Percentiles rank a stretch among this genome's conserved stretches.
phyloP scores from a whole-genome alignment of 1,284 basidiomycete species.

The Moniliophthora roreri region DNA sequence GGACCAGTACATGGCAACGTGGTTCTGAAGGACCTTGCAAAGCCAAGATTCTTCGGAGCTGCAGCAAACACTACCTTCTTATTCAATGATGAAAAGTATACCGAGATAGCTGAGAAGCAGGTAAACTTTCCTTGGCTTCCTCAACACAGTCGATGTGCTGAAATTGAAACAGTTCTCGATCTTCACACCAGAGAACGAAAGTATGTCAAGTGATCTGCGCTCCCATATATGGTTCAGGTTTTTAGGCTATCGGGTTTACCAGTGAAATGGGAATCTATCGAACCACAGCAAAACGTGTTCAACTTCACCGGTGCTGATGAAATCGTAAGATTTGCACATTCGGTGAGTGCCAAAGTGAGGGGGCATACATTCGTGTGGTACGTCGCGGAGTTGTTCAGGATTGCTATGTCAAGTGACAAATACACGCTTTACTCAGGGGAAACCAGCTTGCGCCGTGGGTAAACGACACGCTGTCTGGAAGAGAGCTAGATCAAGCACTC shows the following conservation, averaged over 20 bases:
- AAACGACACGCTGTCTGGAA: not conserved
- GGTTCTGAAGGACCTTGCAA: not conserved
- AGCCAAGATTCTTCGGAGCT: not conserved
- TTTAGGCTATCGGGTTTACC: too few relatives aligned
- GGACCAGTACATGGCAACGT: too few relatives aligned
- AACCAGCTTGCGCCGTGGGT: constrained; percentile 1
- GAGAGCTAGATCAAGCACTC: not conserved
- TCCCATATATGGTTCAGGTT: too few relatives aligned
- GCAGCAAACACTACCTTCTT: constrained; percentile 1
- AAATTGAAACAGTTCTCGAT: not conserved
- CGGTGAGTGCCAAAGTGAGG: constrained; percentile 40
- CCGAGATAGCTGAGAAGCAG: not conserved
- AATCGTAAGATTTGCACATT: constrained; percentile 44
- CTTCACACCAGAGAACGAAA: constrained; percentile 1
- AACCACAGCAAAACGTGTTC: constrained; percentile 47
- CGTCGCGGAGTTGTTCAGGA: not conserved
- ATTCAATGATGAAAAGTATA: constrained; percentile 1
- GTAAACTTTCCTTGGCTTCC: not conserved
- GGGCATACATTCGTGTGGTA: constrained; percentile 23
- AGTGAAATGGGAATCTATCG: constrained; percentile 45
- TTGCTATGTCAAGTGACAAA: not conserved
- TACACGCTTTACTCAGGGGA: not conserved
- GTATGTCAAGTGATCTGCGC: not conserved
- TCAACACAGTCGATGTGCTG: not conserved
- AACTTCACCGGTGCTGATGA: constrained; percentile 45